Base-by-base conservation (phyloP, 306 rosid genomes). In the Quillaja saponaria region DNA sequence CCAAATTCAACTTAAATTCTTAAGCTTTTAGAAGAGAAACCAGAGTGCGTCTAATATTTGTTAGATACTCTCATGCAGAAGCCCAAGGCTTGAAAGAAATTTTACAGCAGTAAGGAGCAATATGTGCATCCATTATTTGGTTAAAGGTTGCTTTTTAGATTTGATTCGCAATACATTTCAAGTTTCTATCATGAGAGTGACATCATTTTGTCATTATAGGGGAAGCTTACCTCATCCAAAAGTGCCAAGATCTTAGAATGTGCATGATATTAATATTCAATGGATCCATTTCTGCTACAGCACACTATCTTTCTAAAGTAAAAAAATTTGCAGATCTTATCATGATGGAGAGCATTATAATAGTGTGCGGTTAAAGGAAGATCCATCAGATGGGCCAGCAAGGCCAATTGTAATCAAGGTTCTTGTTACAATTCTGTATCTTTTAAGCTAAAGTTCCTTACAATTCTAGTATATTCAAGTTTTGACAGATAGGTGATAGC, bases 301-400 rank as follows among this genome's bases (percentile, higher is more conserved):
- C n/a, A n/a, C n/a, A n/a, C n/a, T n/a, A n/a, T n/a, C n/a, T n/a
- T n/a, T n/a, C n/a, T n/a, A n/a, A n/a, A n/a, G n/a, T n/a, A n/a
- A n/a, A n/a, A n/a, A n/a, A 41, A 35, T 76, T 71, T 54, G 63
- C 74, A 88, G 94, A 63, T 88, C 90, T 59, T 85, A 88, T 76
- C 96, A 88, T 17, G 90, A 88, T 41, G 90, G 81, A 28, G 96
- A 88, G 71, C 96, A 88, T 78, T 88, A 88, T 55, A 85, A 88
- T 63, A 88, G 94, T 71, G 86, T 88, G 71, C 81, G 90, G 46
- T 60, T 58, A 66, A 85, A 81, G 82, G 88, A 81, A 75, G 96
- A 88, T 73, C 79, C 86, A 38, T 71, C 82, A 64, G 82, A 71
- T 75, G 90, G 96, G 21, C 85, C 94, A 55, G 90, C 90, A 42